Evolutionary conservation across 1,284 basidiomycete genomes (phyloP).

Genomic region (Peniophora sp.): DNA sequence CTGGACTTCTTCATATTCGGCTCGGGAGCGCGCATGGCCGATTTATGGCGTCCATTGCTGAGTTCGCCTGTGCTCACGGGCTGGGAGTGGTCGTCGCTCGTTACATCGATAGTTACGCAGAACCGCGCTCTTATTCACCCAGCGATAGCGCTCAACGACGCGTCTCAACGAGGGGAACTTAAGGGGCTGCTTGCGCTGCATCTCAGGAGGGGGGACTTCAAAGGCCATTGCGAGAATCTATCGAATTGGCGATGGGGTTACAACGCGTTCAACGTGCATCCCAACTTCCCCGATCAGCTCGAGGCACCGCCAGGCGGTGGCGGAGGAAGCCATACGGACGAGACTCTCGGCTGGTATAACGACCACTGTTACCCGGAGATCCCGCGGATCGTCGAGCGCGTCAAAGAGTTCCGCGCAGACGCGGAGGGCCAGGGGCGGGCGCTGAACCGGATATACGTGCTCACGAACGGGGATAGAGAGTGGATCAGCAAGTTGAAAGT

Average conservation of each 20-base stretch:
- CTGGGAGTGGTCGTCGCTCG: slow-evolving; percentile 56
- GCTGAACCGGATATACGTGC: slow-evolving; percentile 44
- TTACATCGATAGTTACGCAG: slow-evolving; percentile 39
- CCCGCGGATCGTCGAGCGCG: slow-evolving; percentile 39
- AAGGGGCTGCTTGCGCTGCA: slow-evolving; percentile 30
- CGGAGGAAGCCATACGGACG: neutral
- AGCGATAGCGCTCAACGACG: slow-evolving; percentile 14
- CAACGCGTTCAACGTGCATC: slow-evolving; percentile 52
- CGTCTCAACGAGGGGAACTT: slow-evolving; percentile 7
- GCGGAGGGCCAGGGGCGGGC: slow-evolving; percentile 3
- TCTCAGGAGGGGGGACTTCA: slow-evolving; percentile 61
- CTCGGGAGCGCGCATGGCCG: neutral
- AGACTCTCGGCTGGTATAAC: slow-evolving; percentile 35
- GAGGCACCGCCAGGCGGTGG: slow-evolving; percentile 19
- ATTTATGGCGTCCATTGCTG: neutral
- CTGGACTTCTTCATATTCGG: slow-evolving; percentile 27
- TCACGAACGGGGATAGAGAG: slow-evolving; percentile 55
- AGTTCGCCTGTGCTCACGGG: slow-evolving; percentile 41
- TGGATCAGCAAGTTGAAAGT: slow-evolving; percentile 39
- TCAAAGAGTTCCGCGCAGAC: slow-evolving; percentile 29
- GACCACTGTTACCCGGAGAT: slow-evolving; percentile 51
- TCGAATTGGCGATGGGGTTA: slow-evolving; percentile 40
- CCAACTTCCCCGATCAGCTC: slow-evolving; percentile 43
- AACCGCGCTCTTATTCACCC: slow-evolving; percentile 42
- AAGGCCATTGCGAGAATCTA: slow-evolving; percentile 49